Conservation (phyloP, 768 basidiomycete genomes). For the Mycena kentingensis region DNA sequence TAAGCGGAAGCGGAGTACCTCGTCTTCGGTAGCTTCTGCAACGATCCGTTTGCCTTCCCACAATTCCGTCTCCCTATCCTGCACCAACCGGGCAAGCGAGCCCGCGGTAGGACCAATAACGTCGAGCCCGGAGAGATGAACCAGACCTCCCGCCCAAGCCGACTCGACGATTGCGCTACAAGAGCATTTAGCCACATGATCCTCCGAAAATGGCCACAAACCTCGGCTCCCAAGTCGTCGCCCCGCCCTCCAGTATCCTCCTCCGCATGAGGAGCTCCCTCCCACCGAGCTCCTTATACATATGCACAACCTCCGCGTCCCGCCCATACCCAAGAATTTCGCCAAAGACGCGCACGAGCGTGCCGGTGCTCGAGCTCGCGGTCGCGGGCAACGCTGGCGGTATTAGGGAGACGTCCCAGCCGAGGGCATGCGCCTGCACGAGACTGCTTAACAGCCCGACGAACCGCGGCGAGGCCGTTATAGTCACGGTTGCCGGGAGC, state of each 20-base stretch:
- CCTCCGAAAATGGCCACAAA: constrained; percentile 21
- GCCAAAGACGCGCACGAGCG: constrained; percentile 56
- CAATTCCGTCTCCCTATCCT: constrained; percentile 64
- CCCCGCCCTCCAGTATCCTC: constrained; percentile 56
- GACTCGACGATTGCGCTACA: constrained; percentile 57
- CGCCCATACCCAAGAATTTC: constrained; percentile 56
- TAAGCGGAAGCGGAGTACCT: constrained; percentile 33
- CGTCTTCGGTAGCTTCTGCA: constrained; percentile 44
- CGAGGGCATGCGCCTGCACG: constrained; percentile 63
- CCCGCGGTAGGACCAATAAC: constrained; percentile 69
- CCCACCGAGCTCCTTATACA: constrained; percentile 72
- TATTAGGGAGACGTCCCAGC: constrained; percentile 66
- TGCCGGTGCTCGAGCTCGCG: constrained; percentile 61
- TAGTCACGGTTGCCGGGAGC: constrained; percentile 38
- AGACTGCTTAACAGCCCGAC: constrained; percentile 59
- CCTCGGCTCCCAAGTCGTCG: constrained; percentile 65
- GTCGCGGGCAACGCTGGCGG: constrained; percentile 61
- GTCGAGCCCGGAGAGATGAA: constrained; percentile 63
- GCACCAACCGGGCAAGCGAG: constrained; percentile 57
- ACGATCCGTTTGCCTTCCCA: constrained; percentile 68
- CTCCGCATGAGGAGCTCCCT: constrained; percentile 66
- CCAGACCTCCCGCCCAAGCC: constrained; percentile 55
- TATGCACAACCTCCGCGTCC: constrained; percentile 54
- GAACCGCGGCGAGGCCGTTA: constrained; percentile 52
- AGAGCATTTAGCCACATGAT: constrained; percentile 2